phyloP scores from a whole-genome alignment of 2,329 filamentous ascomycete genomes.

The Trichoderma brevicompactum region DNA sequence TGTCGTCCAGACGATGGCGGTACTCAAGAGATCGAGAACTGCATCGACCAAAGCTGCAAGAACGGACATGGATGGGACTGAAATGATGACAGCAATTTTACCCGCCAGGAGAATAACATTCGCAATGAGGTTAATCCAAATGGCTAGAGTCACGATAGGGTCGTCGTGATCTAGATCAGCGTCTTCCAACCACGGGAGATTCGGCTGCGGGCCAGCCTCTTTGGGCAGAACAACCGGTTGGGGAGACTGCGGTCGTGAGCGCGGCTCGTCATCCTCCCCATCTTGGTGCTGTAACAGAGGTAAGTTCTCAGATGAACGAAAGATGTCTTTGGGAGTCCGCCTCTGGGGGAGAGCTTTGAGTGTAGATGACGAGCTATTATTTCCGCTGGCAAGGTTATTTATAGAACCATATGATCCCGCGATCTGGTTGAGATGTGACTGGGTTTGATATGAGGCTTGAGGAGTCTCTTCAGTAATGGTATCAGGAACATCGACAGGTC shows the following conservation, averaged over 20 bases:
- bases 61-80: conserved; percentile 81
- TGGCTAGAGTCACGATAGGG: conserved; percentile 80
- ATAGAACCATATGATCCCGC: conserved; percentile 40
- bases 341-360: conserved; percentile 58
- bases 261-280: conserved; percentile 42
- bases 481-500: conserved; percentile 64
- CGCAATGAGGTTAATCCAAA: conserved; percentile 82
- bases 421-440: conserved; percentile 30
- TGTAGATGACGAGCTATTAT: conserved; percentile 38
- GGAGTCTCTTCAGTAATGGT: conserved; percentile 75
- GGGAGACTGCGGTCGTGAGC: conserved; percentile 4
- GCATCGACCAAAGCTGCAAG: conserved; percentile 80
- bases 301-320: conserved; percentile 72
- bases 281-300: conserved; percentile 61
- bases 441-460: conserved; percentile 36
- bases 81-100: conserved; percentile 76
- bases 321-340: conserved; percentile 83
- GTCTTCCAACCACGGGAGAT: conserved; percentile 74
- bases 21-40: conserved; percentile 78
- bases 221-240: background rate
- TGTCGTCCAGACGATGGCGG: conserved; percentile 79
- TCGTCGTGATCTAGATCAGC: conserved; percentile 72
- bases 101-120: conserved; percentile 75
- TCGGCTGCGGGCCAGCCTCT: conserved; percentile 49
- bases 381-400: conserved; percentile 33